Conservation (phyloP, 202 grass and related monocot genomes). For the Eragrostis tef region DNA sequence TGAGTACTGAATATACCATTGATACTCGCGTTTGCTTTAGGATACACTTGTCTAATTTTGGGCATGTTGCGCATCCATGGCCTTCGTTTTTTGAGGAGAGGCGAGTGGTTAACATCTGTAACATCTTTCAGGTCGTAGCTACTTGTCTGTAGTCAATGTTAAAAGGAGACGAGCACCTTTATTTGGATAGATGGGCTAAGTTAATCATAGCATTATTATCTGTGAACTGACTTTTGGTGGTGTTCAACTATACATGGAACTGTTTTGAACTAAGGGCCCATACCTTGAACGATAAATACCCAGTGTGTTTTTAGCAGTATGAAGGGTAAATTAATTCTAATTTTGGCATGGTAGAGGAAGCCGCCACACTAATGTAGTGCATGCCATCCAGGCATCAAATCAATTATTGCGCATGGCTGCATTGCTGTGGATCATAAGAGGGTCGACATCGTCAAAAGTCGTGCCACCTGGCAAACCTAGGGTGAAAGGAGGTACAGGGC, state of each 20-base stretch:
- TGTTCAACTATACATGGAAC: no score
- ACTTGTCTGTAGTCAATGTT: neutral
- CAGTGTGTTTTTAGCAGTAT: neutral
- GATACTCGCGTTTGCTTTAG: neutral
- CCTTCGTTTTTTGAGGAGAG: neutral
- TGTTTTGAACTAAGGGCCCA: neutral
- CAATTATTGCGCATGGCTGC: neutral
- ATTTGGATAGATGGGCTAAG: neutral
- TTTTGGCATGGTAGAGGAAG: slow-evolving; percentile 3
- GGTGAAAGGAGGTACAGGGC: neutral
- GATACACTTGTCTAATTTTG: slow-evolving; percentile 25
- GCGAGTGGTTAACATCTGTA: neutral
- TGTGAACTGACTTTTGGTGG: neutral
- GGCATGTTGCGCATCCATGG: neutral
- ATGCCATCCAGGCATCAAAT: neutral
- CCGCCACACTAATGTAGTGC: neutral
- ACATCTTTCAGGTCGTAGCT: neutral
- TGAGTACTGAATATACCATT: neutral
- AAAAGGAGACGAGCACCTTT: neutral
- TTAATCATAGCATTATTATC: neutral
- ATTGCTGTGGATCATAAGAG: slow-evolving; percentile 14
- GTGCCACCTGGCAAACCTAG: neutral
- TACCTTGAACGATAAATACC: neutral
- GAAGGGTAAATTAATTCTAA: slow-evolving; percentile 18
- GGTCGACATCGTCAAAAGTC: neutral